Percentiles rank a stretch among this genome's conserved stretches.
These are phyloP conservation scores for Cercospora brassicicola DNA, from an alignment of 2,329 filamentous ascomycete species.

Conservation along the genomic window DNA sequence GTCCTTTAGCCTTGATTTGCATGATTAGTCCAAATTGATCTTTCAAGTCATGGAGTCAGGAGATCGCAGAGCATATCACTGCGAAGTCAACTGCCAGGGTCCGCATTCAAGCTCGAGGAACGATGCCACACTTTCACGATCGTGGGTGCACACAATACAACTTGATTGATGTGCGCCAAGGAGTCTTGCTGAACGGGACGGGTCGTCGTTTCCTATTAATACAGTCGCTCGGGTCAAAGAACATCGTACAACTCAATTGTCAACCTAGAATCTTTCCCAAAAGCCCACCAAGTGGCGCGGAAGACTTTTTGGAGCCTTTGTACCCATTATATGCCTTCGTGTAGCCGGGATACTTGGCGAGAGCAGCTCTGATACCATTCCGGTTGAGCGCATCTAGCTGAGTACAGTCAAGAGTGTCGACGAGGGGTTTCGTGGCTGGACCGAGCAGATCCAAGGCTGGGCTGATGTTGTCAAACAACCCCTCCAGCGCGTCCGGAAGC, in stretches of 20 bases:
- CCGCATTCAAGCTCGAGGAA: not conserved
- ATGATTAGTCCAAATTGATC: not conserved
- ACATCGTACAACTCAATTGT: not conserved
- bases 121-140: not conserved
- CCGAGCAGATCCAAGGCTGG: not conserved
- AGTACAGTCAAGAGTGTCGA: not conserved
- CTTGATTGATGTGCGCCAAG: not conserved
- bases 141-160: not conserved
- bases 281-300: not conserved
- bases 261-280: not conserved
- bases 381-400: not conserved
- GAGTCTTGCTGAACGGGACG: not conserved
- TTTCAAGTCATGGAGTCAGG: not conserved
- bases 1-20: not conserved
- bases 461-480: not conserved
- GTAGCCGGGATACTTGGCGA: not conserved
- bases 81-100: not conserved
- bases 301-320: not conserved
- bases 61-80: not conserved
- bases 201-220: not conserved
- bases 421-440: slow-evolving; percentile 6
- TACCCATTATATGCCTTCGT: not conserved
- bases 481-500: slow-evolving; percentile 8
- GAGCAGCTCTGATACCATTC: not conserved
- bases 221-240: not conserved